Conservation (phyloP, 768 basidiomycete species). For the Tylopilus felleus region DNA sequence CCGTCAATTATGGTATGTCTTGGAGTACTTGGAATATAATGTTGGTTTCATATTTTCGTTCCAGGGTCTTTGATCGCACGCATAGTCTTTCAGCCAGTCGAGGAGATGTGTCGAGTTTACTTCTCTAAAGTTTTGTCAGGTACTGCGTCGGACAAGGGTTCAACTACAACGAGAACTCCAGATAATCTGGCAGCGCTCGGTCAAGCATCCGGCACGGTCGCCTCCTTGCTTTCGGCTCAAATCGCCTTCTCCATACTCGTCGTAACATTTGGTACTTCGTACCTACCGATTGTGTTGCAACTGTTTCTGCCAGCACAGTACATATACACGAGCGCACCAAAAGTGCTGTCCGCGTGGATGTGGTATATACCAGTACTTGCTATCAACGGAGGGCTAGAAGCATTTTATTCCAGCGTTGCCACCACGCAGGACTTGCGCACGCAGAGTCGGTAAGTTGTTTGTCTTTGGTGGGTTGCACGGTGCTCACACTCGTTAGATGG, state of each 20-base stretch:
- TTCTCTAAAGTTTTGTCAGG: constrained; percentile 67
- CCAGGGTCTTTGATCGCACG: constrained; percentile 89
- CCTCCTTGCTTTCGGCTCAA: constrained; percentile 64
- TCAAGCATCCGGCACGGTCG: constrained; percentile 50
- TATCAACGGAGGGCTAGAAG: constrained; percentile 88
- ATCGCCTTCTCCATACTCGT: constrained; percentile 64
- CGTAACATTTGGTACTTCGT: constrained; percentile 69
- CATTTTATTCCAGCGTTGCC: constrained; percentile 82
- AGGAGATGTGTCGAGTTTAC: constrained; percentile 86
- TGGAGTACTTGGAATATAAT: not conserved
- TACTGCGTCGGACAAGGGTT: constrained; percentile 6
- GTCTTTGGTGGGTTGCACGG: not conserved
- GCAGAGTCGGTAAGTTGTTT: constrained; percentile 56
- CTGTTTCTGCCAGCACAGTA: constrained; percentile 71
- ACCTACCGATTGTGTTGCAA: constrained; percentile 64
- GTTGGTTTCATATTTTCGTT: constrained; percentile 1
- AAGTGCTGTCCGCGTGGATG: constrained; percentile 74
- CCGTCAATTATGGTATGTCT: constrained; percentile 86
- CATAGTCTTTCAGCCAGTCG: constrained; percentile 91
- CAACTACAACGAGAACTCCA: not conserved
- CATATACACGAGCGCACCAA: constrained; percentile 72
- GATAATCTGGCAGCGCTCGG: constrained; percentile 18
- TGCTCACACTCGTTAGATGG: constrained; percentile 42
- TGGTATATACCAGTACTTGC: constrained; percentile 89
- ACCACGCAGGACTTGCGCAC: constrained; percentile 57